Percentiles rank a stretch among this genome's conserved stretches.
Evolutionary conservation across 129 eudicot species (phyloP).

Genomic region (Smallanthus sonchifolius): DNA sequence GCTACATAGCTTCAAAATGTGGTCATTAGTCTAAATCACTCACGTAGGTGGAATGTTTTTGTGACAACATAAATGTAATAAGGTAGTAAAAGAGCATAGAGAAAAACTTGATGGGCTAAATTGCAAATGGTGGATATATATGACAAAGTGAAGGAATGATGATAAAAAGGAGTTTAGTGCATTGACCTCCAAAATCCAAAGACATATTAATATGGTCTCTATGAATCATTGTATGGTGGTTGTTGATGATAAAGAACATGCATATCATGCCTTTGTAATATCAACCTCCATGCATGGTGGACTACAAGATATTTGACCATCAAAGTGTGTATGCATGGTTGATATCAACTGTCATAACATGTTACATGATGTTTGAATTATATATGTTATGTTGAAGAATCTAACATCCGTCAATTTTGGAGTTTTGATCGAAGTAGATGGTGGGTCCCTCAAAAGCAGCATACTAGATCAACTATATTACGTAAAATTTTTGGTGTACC

Average conservation of each 20-base stretch:
- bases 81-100: conserved; percentile 8
- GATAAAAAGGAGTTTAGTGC: conserved; percentile 24
- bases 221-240: conserved; percentile 21
- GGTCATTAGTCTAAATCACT: no score
- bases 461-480: neutral
- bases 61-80: neutral
- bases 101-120: conserved; percentile 1
- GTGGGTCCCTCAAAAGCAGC: neutral
- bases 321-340: conserved; percentile 7
- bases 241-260: conserved; percentile 8
- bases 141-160: conserved; percentile 24
- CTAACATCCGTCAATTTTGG: neutral
- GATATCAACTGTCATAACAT: neutral
- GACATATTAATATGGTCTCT: neutral
- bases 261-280: conserved; percentile 27
- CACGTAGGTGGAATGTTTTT: neutral
- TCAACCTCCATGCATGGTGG: conserved; percentile 27
- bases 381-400: neutral
- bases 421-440: neutral
- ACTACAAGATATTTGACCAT: conserved; percentile 14
- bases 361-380: neutral
- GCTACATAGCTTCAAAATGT: neutral
- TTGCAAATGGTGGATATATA: conserved; percentile 9
- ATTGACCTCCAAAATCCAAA: conserved; percentile 27
- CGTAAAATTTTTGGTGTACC: conserved; percentile 10